Percentiles rank a stretch among this genome's conserved stretches.
These are phyloP conservation scores for Ceratobasidium sp. DNA, from an alignment of 1,284 basidiomycete genomes.

Conservation along the genomic window DNA sequence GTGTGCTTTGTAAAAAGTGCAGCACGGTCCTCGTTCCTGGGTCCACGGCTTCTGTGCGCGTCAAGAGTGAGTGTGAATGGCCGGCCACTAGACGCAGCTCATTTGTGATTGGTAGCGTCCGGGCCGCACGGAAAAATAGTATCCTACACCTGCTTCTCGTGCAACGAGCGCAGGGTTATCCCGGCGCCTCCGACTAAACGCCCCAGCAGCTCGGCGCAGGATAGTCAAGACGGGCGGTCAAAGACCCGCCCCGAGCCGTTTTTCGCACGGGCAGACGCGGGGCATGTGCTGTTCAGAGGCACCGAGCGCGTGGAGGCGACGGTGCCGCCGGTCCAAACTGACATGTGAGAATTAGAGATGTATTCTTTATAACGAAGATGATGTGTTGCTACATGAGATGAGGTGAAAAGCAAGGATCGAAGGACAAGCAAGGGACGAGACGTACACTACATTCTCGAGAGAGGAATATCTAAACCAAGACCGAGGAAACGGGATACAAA, in stretches of 20 bases:
- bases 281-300: conserved; percentile 30
- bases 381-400: conserved; percentile 33
- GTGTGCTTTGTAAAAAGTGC: conserved; percentile 77
- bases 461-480: conserved; percentile 8
- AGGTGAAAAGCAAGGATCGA: conserved; percentile 24
- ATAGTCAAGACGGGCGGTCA: background rate
- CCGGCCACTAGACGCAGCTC: background rate
- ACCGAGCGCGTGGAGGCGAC: conserved; percentile 15
- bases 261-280: conserved; percentile 35
- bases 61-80: conserved; percentile 64
- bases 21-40: conserved; percentile 73
- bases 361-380: background rate
- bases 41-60: conserved; percentile 67
- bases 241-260: conserved; percentile 25
- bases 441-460: conserved; percentile 43
- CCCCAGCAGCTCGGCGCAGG: background rate
- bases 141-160: conserved; percentile 44
- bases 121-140: conserved; percentile 41
- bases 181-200: conserved; percentile 23
- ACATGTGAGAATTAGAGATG: too few relatives aligned
- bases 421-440: conserved; percentile 28
- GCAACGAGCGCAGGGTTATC: conserved; percentile 25
- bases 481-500: conserved; percentile 22
- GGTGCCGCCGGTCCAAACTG: too few relatives aligned
- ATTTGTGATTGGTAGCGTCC: conserved; percentile 13